A percentile compares a stretch with the other conserved stretches of the same genome.
Evolutionary conservation across 163 green algal species (phyloP).

Genomic region (Smithsoniella earleae): DNA sequence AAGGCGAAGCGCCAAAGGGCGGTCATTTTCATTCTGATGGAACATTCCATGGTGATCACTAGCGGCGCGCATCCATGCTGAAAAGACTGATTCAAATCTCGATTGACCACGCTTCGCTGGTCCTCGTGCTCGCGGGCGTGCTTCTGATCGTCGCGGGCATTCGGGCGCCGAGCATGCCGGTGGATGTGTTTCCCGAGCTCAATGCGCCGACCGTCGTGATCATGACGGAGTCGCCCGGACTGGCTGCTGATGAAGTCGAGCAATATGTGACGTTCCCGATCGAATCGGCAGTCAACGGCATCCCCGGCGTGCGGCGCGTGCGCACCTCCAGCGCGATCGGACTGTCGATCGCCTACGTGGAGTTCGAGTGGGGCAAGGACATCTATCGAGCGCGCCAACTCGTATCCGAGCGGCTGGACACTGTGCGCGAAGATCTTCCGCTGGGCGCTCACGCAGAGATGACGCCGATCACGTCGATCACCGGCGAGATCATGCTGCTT

Average conservation of each 20-base stretch:
- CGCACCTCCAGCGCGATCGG: neutral
- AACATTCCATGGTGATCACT: no score
- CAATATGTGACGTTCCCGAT: neutral
- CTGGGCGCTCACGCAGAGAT: neutral
- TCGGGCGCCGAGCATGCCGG: no score
- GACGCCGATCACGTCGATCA: neutral
- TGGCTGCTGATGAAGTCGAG: conserved; percentile 1
- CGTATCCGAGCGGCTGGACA: neutral
- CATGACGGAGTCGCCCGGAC: no score
- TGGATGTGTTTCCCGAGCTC: no score
- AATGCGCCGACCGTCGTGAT: no score
- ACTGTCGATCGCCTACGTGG: neutral
- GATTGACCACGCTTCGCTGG: no score
- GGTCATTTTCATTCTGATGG: no score
- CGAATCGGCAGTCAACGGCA: neutral
- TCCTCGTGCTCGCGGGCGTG: no score
- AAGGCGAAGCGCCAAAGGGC: no score
- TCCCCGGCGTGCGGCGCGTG: neutral
- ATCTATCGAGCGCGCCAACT: neutral
- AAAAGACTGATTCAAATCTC: no score
- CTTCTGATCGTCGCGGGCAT: no score
- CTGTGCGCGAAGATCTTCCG: neutral
- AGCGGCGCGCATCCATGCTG: no score
- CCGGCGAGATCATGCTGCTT: neutral
- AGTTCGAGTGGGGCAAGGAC: neutral